These are phyloP conservation scores for Thymus quinquecostatus DNA, from an alignment of 257 asterid genomes.

Conservation along the genomic window DNA sequence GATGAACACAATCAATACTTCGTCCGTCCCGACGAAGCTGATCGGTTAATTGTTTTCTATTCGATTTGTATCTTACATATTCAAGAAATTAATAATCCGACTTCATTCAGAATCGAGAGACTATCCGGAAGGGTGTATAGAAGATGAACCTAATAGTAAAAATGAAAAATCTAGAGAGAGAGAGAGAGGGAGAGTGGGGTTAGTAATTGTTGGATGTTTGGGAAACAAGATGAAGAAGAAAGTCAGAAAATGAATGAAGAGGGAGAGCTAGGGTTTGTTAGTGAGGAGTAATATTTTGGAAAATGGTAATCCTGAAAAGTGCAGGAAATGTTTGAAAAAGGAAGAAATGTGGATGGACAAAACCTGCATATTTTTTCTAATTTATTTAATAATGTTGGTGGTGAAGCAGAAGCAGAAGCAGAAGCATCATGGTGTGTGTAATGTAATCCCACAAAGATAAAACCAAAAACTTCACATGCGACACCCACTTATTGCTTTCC, in stretches of 20 bases:
- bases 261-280: slow-evolving; percentile 16
- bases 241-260: slow-evolving; percentile 32
- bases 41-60: no score
- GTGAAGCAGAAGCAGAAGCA: no score
- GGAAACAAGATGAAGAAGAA: slow-evolving; percentile 43
- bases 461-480: slow-evolving; percentile 58
- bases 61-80: no score
- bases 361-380: slow-evolving; percentile 20
- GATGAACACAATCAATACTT: no score
- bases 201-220: slow-evolving; percentile 34
- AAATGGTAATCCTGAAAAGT: slow-evolving; percentile 37
- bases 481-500: slow-evolving; percentile 59
- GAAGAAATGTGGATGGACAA: slow-evolving; percentile 35
- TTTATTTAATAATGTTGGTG: background rate
- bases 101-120: no score
- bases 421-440: slow-evolving; percentile 10
- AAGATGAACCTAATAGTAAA: no score
- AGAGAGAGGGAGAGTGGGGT: slow-evolving; percentile 27
- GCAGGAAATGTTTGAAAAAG: slow-evolving; percentile 43
- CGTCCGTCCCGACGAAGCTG: no score
- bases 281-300: slow-evolving; percentile 24
- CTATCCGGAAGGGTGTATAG: no score
- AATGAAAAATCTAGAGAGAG: background rate
- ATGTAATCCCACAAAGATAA: slow-evolving; percentile 32
- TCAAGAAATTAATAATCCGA: no score